A percentile compares a stretch with the other conserved stretches of the same genome.
Evolutionary conservation across 73 alveolate species (phyloP).

Genomic region (Paramecium bursaria): DNA sequence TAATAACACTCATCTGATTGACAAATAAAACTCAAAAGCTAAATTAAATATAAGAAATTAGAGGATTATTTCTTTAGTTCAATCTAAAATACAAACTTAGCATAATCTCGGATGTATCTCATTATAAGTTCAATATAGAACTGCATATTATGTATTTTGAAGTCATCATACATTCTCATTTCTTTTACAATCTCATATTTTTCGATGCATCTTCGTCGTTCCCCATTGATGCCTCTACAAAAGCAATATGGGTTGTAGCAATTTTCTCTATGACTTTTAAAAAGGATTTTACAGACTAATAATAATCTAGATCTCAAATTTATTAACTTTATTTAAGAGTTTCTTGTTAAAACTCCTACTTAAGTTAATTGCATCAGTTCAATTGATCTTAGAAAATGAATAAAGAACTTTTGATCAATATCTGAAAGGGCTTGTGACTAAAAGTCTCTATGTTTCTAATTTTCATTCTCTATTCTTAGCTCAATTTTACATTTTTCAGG

Average conservation of each 20-base stretch:
- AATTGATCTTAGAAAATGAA: constrained; percentile 30
- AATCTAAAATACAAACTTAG: constrained; percentile 47
- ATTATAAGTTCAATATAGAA: constrained; percentile 41
- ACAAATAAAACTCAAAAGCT: constrained; percentile 11
- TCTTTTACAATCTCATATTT: constrained; percentile 57
- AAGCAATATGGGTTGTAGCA: constrained; percentile 37
- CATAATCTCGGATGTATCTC: constrained; percentile 50
- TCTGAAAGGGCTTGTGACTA: not conserved
- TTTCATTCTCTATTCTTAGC: constrained; percentile 27
- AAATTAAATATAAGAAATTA: not conserved
- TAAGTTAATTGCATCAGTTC: not conserved
- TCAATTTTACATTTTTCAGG: not conserved
- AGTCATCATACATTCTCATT: constrained; percentile 62
- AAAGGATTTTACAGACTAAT: constrained; percentile 10
- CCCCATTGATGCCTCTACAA: constrained; percentile 46
- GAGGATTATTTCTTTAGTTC: constrained; percentile 20
- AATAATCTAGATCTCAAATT: constrained; percentile 8
- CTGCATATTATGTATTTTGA: constrained; percentile 26
- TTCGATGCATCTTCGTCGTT: constrained; percentile 17
- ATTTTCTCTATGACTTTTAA: constrained; percentile 39
- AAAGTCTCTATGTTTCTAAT: constrained; percentile 25
- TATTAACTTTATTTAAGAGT: not conserved
- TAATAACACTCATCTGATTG: constrained; percentile 51
- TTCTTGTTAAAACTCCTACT: constrained; percentile 46
- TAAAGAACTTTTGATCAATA: constrained; percentile 9